Percentiles rank a stretch among this genome's conserved stretches.
Conservation (phyloP, 768 basidiomycete species). For the Tubosaeta sp. region DNA sequence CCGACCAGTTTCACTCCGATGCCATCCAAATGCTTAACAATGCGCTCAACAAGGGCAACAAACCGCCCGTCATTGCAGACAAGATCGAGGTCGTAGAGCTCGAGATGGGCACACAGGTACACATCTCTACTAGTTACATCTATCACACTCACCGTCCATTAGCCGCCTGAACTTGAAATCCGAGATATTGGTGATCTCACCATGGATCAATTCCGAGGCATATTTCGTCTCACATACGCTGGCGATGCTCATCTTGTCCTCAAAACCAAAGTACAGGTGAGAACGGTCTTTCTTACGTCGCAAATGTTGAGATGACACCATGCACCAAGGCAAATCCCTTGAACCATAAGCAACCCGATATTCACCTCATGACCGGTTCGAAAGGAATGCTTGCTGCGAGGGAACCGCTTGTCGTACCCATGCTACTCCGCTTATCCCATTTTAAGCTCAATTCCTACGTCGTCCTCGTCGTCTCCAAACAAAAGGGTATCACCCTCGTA, state of each 20-base stretch:
- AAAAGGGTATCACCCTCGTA: conserved; percentile 97
- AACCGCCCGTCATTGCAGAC: conserved; percentile 96
- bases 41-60: conserved; percentile 96
- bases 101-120: conserved; percentile 97
- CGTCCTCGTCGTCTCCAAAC: conserved; percentile 94
- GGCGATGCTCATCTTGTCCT: conserved; percentile 88
- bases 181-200: conserved; percentile 97
- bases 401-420: conserved; percentile 93
- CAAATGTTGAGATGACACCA: conserved; percentile 6
- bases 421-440: conserved; percentile 95
- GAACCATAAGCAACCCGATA: conserved; percentile 87
- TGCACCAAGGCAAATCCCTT: conserved; percentile 80
- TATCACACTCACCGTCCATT: conserved; percentile 2
- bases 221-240: conserved; percentile 90
- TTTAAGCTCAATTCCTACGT: conserved; percentile 94
- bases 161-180: conserved; percentile 97
- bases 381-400: conserved; percentile 90
- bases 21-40: conserved; percentile 95
- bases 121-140: conserved; percentile 9
- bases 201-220: conserved; percentile 92
- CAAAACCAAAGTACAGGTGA: conserved; percentile 90
- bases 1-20: conserved; percentile 93
- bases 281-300: conserved; percentile 12
- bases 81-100: conserved; percentile 96
- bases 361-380: conserved; percentile 79